Conservation (phyloP, 805 yeast genomes). For the Nakazawaea sp. region DNA sequence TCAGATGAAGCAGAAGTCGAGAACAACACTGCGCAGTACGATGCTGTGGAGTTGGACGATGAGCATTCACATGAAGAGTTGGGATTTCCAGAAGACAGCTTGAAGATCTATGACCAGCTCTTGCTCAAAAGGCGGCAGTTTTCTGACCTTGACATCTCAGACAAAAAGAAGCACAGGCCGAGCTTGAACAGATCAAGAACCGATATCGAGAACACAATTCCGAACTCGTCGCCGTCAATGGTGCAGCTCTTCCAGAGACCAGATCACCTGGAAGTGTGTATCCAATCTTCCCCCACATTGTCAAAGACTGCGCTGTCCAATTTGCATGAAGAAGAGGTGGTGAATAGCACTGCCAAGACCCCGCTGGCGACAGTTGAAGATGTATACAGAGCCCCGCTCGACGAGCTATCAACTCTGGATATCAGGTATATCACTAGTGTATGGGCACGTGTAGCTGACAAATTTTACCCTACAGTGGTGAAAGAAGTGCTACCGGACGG, state of each 20-base stretch:
- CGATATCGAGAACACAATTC: neutral
- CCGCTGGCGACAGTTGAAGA: neutral
- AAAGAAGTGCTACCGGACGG: conserved; percentile 4
- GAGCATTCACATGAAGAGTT: neutral
- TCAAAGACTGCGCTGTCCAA: neutral
- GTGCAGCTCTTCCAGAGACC: neutral
- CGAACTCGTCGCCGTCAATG: conserved; percentile 8
- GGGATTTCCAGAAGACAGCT: conserved; percentile 10
- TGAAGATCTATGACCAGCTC: conserved; percentile 4
- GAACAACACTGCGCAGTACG: conserved; percentile 2
- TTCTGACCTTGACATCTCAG: neutral
- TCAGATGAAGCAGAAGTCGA: conserved; percentile 5
- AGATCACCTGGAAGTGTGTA: neutral
- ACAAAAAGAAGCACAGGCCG: conserved; percentile 1
- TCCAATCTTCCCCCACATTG: neutral
- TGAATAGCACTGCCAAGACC: neutral
- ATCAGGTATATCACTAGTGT: conserved; percentile 8
- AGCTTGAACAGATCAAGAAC: neutral
- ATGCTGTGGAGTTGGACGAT: conserved; percentile 5
- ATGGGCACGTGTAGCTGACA: conserved; percentile 12
- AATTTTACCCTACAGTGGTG: conserved; percentile 10
- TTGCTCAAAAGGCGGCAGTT: conserved; percentile 4
- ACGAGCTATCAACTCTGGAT: conserved; percentile 1
- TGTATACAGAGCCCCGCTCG: neutral
- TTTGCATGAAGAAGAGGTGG: neutral